These are phyloP conservation scores for Hypomyces rosellus DNA, from an alignment of 2,329 filamentous ascomycete genomes.

Conservation along the genomic window DNA sequence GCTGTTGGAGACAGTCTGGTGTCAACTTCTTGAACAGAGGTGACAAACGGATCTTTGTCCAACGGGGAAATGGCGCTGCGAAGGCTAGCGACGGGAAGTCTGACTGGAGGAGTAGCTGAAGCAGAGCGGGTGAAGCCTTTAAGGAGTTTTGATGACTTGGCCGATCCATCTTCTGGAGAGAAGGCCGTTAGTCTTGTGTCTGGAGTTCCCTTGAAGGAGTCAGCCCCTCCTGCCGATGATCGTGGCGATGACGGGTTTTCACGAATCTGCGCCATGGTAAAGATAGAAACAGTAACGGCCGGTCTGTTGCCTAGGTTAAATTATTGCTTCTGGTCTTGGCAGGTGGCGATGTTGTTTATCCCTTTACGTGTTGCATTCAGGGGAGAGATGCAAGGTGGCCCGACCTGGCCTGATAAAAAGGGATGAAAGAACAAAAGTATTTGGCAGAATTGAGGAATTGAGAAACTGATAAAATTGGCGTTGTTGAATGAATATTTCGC, in stretches of 20 bases:
- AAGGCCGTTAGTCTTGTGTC: conserved; percentile 59
- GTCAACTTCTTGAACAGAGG: conserved; percentile 25
- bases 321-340: background rate
- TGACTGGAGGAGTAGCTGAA: conserved; percentile 24
- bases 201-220: conserved; percentile 57
- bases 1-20: conserved; percentile 58
- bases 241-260: conserved; percentile 44
- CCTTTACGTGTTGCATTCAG: background rate
- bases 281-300: background rate
- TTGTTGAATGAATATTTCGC: background rate
- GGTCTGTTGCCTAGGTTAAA: background rate
- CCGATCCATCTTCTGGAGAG: conserved; percentile 51
- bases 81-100: conserved; percentile 21
- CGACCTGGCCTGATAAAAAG: background rate
- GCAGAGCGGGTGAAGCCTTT: conserved; percentile 25
- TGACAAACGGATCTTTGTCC: conserved; percentile 52
- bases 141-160: conserved; percentile 35
- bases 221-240: conserved; percentile 45
- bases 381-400: background rate
- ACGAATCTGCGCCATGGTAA: conserved; percentile 34
- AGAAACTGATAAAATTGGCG: no score
- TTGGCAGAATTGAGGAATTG: background rate
- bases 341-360: no score
- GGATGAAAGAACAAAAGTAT: background rate
- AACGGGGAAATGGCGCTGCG: conserved; percentile 18